Evolutionary conservation across 805 yeast species (phyloP).

Genomic region (Maudiozyma bulderi): DNA sequence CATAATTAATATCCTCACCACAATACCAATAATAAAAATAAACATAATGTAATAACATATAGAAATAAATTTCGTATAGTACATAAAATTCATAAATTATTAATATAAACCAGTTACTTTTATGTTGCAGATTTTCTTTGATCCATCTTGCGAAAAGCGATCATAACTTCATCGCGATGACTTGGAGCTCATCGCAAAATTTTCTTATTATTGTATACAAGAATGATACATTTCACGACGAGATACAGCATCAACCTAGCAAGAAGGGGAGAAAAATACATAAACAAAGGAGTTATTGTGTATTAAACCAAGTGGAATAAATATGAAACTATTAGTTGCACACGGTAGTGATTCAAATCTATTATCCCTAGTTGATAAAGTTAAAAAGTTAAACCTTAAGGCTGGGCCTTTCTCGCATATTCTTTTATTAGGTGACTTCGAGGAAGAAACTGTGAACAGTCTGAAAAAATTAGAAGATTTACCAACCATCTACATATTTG

Average conservation of each 20-base stretch:
- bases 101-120: neutral
- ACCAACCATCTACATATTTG: conserved; percentile 7
- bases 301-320: neutral
- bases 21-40: neutral
- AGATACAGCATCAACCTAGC: too few species aligned
- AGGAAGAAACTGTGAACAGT: neutral
- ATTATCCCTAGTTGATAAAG: conserved; percentile 33
- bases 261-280: too few species aligned
- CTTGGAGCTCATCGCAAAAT: too few species aligned
- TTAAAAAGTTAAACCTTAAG: conserved; percentile 41
- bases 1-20: neutral
- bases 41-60: neutral
- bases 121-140: neutral
- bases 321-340: conserved; percentile 9
- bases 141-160: too few species aligned
- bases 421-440: conserved; percentile 42
- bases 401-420: conserved; percentile 60
- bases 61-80: neutral
- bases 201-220: too few species aligned
- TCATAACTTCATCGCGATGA: too few species aligned
- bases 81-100: neutral
- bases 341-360: conserved; percentile 12
- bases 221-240: too few species aligned
- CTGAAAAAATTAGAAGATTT: conserved; percentile 13
- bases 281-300: too few species aligned